These are phyloP conservation scores for Leucogyrophana mollusca DNA, from an alignment of 768 basidiomycete species.

Conservation along the genomic window DNA sequence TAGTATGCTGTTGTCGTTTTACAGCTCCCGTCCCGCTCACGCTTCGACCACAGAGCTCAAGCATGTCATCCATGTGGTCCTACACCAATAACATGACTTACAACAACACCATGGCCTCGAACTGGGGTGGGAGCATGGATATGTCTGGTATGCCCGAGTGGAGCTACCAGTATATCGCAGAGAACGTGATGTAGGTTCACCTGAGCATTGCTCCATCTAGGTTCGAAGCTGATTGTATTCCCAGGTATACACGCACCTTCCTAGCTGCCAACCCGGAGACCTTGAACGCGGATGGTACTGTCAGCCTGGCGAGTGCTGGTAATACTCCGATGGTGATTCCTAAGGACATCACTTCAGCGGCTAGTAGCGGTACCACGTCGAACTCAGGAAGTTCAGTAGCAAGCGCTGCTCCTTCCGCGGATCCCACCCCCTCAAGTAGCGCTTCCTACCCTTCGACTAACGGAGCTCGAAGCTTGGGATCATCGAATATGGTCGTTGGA, in stretches of 20 bases:
- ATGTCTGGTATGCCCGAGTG: constrained; percentile 52
- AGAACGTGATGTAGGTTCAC: constrained; percentile 50
- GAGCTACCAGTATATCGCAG: constrained; percentile 46
- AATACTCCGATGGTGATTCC: constrained; percentile 58
- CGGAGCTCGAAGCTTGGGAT: constrained; percentile 47
- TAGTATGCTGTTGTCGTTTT: constrained; percentile 6
- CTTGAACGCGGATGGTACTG: constrained; percentile 46
- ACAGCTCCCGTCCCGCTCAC: constrained; percentile 1
- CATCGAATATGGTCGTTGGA: constrained; percentile 49
- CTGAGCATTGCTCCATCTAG: neutral
- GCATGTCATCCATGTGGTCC: constrained; percentile 53
- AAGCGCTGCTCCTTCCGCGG: constrained; percentile 15
- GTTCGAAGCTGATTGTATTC: neutral
- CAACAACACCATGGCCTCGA: constrained; percentile 45
- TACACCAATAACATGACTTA: constrained; percentile 49
- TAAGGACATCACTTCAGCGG: constrained; percentile 49
- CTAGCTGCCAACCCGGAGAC: constrained; percentile 51
- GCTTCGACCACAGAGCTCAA: constrained; percentile 42
- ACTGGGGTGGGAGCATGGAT: constrained; percentile 67
- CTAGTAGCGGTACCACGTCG: constrained; percentile 25
- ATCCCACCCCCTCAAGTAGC: too few relatives aligned
- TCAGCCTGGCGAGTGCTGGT: constrained; percentile 45
- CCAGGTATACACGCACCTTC: constrained; percentile 39
- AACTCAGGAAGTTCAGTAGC: constrained; percentile 28
- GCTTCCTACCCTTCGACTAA: constrained; percentile 33